Conservation (phyloP, 2,329 filamentous ascomycete species). For the Trichoderma cornu-damae region DNA sequence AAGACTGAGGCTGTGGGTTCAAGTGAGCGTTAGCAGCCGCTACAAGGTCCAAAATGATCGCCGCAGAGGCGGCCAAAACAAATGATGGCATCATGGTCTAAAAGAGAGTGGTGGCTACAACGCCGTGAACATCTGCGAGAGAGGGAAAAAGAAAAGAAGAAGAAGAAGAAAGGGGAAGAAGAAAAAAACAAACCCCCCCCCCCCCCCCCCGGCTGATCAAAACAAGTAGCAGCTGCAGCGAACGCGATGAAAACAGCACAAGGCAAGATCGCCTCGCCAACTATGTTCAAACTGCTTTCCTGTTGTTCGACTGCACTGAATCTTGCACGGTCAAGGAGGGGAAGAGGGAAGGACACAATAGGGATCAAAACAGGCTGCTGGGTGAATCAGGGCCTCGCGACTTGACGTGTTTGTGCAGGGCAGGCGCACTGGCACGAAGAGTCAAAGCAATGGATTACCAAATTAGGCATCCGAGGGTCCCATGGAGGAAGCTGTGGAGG, state of each 20-base stretch:
- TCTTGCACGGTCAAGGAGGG: not conserved
- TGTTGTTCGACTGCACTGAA: not conserved
- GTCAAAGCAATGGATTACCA: not conserved
- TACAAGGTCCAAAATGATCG: slow-evolving; percentile 1
- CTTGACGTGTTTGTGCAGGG: not conserved
- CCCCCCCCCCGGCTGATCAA: not conserved
- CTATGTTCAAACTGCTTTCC: not conserved
- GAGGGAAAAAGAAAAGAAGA: not conserved
- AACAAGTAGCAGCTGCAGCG: not conserved
- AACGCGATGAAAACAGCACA: not conserved
- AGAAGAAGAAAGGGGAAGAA: not conserved
- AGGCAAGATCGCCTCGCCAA: not conserved
- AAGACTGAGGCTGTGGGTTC: slow-evolving; percentile 22
- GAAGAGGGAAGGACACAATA: not conserved
- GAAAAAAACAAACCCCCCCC: no score
- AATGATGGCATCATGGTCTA: slow-evolving; percentile 6
- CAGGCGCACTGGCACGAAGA: not conserved
- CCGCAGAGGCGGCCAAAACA: slow-evolving; percentile 11
- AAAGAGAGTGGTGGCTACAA: not conserved
- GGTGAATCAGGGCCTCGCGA: not conserved
- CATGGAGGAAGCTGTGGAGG: not conserved
- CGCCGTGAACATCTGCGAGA: not conserved
- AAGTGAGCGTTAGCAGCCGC: slow-evolving; percentile 11
- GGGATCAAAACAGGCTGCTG: no score
- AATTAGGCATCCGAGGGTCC: not conserved